Evolutionary conservation across 768 basidiomycete species (phyloP), one percentile per base, ranked within the genome.

Genomic region (Suillus hirtellus): DNA sequence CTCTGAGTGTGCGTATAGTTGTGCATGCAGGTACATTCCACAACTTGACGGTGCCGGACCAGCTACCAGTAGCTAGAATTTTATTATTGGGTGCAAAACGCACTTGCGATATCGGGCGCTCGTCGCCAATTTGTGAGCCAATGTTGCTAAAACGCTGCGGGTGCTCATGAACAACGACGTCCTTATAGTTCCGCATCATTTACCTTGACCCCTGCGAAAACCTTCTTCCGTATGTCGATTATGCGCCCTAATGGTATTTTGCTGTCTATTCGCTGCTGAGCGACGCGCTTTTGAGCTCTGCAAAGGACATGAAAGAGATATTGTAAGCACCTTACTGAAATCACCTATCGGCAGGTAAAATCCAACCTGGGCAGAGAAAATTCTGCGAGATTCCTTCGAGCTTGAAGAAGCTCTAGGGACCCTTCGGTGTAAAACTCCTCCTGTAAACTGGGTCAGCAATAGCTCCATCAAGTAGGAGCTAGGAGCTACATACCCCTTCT

Each of bases 51-150:
- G 88, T 88, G 21, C 97, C 97, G 35, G 96, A 93, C 97, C 97
- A 99, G 68, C 93, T 95, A 12, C 92, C 95, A 2, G 96, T 96
- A 4, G 95, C 92, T 55, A 98, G 84, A 63, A 91, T 82, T 70
- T 92, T 77, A 73, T 90, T 91, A 73, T 98, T 92, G 9, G 97
- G 97, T 3, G 96, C 87, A 75, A 99, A 99, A 44, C 97, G 90
- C 35, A 98, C 93, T 78, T 92, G 89, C 2, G 95, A 90, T 67
- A 99, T 86, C 1, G 97, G 95, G 49, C 97, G 85, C 68, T 97
- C 95, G 74, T 98, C 97, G 61, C 95, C 97, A 68, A 99, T 95
- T 82, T 99, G 96, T 0, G 97, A 98, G 27, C 97, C 97, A 52
- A 99, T 86, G 70, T 95, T 96, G 55, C 87, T 82, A 75, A 92